Base-by-base conservation (phyloP, 2,329 filamentous ascomycete species). In the Phialophora macrospora region DNA sequence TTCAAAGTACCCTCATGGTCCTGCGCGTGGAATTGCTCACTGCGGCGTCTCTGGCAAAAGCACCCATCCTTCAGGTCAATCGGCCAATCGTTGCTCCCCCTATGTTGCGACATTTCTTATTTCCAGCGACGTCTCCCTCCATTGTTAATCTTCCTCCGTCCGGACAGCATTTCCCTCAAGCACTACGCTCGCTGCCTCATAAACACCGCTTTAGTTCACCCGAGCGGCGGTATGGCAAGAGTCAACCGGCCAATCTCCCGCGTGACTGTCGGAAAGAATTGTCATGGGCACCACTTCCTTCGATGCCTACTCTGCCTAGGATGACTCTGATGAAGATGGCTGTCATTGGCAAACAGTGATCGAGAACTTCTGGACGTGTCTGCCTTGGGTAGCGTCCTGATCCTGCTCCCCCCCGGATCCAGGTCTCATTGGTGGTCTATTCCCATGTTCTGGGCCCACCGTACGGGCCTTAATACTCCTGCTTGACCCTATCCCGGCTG, bases 261-360 rank as follows among this genome's bases (percentile, higher is more conserved):
- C 52, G 41, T 64, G 56, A 58, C 60, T 32, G 22, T 51, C n/a
- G 58, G 32, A 22, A 58, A 30, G 65, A 61, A 17, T 60, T 32
- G 62, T 60, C 51, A 26, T 52, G 32, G 44, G 56, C 24, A 52
- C 17, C 55, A 64, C 32, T 54, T 52, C 51, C 49, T 59, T 49
- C 49, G 55, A 55, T 63, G 62, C 58, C 62, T 60, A 32, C 49
- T 60, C 66, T 68, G 66, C 66, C 66, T 65, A 62, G 63, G 46
- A 61, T 64, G 51, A 58, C 59, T 55, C 60, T 26, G 32, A 49
- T 20, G 20, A 28, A 26, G 52, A 55, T 54, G 30, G 24, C 22
- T 30, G 32, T 64, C 54, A 64, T 66, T 62, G 60, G 64, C 61
- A 62, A 51, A 14, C 28, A 54, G 41, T 55, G 57, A 26, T 60